Percentiles rank a stretch among this genome's conserved stretches.
Conservation (phyloP, 2,329 filamentous ascomycete genomes). For the Alternaria viburni region DNA sequence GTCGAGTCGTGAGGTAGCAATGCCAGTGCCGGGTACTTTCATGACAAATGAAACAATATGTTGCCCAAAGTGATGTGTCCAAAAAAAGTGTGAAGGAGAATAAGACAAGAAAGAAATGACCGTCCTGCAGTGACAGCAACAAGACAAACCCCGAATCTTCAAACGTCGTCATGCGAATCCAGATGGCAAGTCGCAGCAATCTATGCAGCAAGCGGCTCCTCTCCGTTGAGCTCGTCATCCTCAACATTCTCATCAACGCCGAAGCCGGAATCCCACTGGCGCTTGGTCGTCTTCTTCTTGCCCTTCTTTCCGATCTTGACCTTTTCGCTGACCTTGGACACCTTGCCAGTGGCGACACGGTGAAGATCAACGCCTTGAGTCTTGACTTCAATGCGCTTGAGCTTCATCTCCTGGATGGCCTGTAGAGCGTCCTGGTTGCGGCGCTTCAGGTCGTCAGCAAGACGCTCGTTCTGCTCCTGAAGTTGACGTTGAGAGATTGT, state of each 20-base stretch:
- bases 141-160: not conserved
- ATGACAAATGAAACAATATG: constrained; percentile 6
- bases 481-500: constrained; percentile 34
- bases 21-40: constrained; percentile 1
- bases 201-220: constrained; percentile 27
- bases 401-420: constrained; percentile 43
- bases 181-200: not conserved
- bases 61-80: constrained; percentile 8
- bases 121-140: not conserved
- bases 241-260: constrained; percentile 33
- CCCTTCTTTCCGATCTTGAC: constrained; percentile 43
- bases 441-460: constrained; percentile 34
- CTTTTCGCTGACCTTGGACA: constrained; percentile 40
- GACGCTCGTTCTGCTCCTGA: constrained; percentile 38
- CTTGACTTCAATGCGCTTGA: constrained; percentile 40
- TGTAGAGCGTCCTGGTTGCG: constrained; percentile 37
- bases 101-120: not conserved
- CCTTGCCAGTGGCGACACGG: constrained; percentile 37
- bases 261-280: constrained; percentile 45
- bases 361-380: constrained; percentile 32
- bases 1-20: constrained; percentile 3
- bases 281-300: constrained; percentile 31
- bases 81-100: not conserved
- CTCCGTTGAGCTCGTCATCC: constrained; percentile 14
- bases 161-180: not conserved